Percentiles rank a stretch among this genome's conserved stretches.
phyloP scores from a whole-genome alignment of 106 monocot genomes.

The Gastrodia elata region DNA sequence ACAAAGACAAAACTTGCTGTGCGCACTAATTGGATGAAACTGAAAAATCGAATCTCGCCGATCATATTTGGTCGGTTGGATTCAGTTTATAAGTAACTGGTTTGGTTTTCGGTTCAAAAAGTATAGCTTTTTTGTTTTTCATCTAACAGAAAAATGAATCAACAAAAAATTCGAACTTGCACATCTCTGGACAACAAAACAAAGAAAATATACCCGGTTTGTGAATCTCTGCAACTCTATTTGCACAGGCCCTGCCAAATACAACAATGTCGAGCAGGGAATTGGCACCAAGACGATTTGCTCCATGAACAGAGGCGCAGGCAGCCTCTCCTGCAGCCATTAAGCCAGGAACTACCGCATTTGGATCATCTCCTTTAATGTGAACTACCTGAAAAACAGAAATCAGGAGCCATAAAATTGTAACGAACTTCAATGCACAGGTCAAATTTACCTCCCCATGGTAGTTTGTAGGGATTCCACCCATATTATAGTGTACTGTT shows the following conservation, averaged over 20 bases:
- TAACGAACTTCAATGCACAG: not conserved
- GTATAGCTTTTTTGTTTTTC: no score
- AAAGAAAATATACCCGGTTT: constrained; percentile 55
- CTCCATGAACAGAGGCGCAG: constrained; percentile 98
- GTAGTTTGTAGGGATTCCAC: constrained; percentile 95
- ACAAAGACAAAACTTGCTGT: no score
- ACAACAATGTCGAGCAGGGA: constrained; percentile 98
- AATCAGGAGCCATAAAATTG: not conserved
- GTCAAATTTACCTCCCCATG: constrained; percentile 66
- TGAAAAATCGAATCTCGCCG: no score
- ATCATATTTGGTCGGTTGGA: no score
- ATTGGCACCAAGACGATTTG: constrained; percentile 95
- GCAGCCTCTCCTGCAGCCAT: constrained; percentile 98
- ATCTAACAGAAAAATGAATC: no score
- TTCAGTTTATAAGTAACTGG: no score
- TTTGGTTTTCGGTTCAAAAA: no score
- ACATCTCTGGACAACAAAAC: no score
- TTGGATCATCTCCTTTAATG: constrained; percentile 67
- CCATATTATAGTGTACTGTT: constrained; percentile 99
- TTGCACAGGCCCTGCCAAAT: constrained; percentile 98
- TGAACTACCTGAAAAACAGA: constrained; percentile 49
- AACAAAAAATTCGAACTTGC: no score
- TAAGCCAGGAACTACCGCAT: constrained; percentile 79
- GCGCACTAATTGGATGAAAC: no score
- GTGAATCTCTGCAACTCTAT: constrained; percentile 74